phyloP scores from a whole-genome alignment of 2,329 filamentous ascomycete genomes.

The Podosphaera fusca region DNA sequence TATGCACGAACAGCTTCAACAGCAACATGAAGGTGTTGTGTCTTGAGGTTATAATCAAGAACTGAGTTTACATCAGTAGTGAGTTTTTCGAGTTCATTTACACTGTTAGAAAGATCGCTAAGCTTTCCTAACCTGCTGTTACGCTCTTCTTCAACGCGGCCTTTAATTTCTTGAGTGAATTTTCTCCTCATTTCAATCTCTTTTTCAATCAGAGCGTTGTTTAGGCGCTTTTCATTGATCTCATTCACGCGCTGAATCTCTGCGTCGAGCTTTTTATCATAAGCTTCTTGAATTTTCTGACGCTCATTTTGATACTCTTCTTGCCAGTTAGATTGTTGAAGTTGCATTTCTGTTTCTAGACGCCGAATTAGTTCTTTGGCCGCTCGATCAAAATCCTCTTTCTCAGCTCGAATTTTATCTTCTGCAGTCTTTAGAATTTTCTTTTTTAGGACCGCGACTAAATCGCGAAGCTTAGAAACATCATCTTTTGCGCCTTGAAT shows the following conservation, averaged over 20 bases:
- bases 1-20: constrained; percentile 78
- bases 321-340: constrained; percentile 63
- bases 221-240: constrained; percentile 58
- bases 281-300: constrained; percentile 51
- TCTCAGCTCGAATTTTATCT: constrained; percentile 30
- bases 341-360: constrained; percentile 62
- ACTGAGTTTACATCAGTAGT: constrained; percentile 79
- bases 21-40: constrained; percentile 88
- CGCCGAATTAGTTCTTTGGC: constrained; percentile 70
- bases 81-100: constrained; percentile 67
- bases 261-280: constrained; percentile 56
- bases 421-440: constrained; percentile 55
- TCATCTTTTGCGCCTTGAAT: constrained; percentile 73
- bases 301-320: constrained; percentile 78
- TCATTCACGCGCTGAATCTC: constrained; percentile 61
- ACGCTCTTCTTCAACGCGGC: constrained; percentile 72
- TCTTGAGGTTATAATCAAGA: constrained; percentile 72
- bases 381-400: constrained; percentile 64
- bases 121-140: constrained; percentile 70
- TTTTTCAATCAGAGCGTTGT: constrained; percentile 76
- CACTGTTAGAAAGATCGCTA: constrained; percentile 50
- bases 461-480: constrained; percentile 51
- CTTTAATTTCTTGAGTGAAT: constrained; percentile 56
- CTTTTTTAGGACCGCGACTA: constrained; percentile 49
- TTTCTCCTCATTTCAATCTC: constrained; percentile 69